Evolutionary conservation across 176 grass and related monocot species (phyloP).

Genomic region (Zea mays): DNA sequence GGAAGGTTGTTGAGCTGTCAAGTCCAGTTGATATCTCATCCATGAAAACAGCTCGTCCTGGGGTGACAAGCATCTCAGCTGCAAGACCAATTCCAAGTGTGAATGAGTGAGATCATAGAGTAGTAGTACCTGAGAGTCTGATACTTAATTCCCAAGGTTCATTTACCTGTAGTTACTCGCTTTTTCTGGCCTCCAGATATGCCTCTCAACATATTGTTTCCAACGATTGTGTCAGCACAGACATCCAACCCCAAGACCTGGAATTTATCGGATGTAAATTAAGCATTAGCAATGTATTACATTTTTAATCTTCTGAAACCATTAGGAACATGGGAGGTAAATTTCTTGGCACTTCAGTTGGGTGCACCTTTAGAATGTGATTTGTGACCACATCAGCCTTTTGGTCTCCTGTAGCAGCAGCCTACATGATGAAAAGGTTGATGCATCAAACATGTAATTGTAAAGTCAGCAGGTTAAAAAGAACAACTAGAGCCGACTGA

Average conservation of each 20-base stretch:
- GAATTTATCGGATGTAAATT: conserved; percentile 5
- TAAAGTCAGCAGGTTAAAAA: background rate
- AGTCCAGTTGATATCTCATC: conserved; percentile 93
- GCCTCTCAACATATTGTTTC: conserved; percentile 79
- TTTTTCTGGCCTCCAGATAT: conserved; percentile 86
- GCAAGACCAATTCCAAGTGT: conserved; percentile 20
- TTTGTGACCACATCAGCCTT: conserved; percentile 78
- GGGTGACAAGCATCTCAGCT: conserved; percentile 88
- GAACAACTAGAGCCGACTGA: background rate
- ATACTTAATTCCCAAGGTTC: background rate
- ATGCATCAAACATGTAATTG: background rate
- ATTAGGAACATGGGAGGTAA: background rate
- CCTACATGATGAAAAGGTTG: conserved; percentile 39
- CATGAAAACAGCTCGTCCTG: conserved; percentile 81
- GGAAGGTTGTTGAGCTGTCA: conserved; percentile 84
- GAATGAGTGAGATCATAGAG: background rate
- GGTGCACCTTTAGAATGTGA: conserved; percentile 71
- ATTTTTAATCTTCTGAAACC: conserved; percentile 1
- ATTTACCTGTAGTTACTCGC: conserved; percentile 89
- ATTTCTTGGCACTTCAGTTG: background rate
- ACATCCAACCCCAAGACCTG: conserved; percentile 79
- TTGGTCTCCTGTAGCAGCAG: conserved; percentile 65
- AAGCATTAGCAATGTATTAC: conserved; percentile 2
- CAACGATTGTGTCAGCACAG: conserved; percentile 78
- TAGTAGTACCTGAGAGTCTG: background rate